A percentile compares a stretch with the other conserved stretches of the same genome.
Conservation (phyloP, 2,329 filamentous ascomycete species). For the Pseudogymnoascus sp. region DNA sequence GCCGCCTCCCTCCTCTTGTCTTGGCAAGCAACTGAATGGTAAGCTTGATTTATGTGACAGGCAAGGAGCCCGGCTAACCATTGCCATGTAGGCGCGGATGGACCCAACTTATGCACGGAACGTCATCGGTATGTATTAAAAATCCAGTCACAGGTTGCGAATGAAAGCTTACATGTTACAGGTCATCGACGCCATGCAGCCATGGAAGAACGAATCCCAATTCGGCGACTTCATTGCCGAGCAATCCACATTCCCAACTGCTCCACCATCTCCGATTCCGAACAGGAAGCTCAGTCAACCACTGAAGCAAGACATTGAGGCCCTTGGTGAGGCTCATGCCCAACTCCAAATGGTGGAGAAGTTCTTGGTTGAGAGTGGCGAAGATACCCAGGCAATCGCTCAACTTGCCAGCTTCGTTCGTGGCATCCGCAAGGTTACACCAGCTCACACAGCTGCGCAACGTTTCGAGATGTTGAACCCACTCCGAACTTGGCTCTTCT, state of each 20-base stretch:
- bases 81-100: conserved; percentile 67
- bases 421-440: conserved; percentile 62
- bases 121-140: conserved; percentile 63
- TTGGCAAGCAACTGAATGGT: conserved; percentile 97
- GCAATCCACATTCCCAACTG: conserved; percentile 65
- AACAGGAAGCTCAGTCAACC: conserved; percentile 53
- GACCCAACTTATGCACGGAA: conserved; percentile 87
- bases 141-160: neutral
- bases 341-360: conserved; percentile 62
- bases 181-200: conserved; percentile 86
- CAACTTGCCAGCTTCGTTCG: conserved; percentile 67
- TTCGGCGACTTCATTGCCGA: conserved; percentile 77
- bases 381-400: conserved; percentile 60
- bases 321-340: conserved; percentile 58
- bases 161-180: conserved; percentile 34
- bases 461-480: conserved; percentile 87
- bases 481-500: conserved; percentile 88
- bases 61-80: conserved; percentile 30
- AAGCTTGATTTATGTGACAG: conserved; percentile 36
- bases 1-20: conserved; percentile 86
- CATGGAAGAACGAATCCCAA: conserved; percentile 83
- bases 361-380: conserved; percentile 60
- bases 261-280: conserved; percentile 54
- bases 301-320: conserved; percentile 62
- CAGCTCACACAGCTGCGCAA: conserved; percentile 64